These are phyloP conservation scores for Pythium rishiriense DNA, from an alignment of 352 stramenopile genomes.

Conservation along the genomic window DNA sequence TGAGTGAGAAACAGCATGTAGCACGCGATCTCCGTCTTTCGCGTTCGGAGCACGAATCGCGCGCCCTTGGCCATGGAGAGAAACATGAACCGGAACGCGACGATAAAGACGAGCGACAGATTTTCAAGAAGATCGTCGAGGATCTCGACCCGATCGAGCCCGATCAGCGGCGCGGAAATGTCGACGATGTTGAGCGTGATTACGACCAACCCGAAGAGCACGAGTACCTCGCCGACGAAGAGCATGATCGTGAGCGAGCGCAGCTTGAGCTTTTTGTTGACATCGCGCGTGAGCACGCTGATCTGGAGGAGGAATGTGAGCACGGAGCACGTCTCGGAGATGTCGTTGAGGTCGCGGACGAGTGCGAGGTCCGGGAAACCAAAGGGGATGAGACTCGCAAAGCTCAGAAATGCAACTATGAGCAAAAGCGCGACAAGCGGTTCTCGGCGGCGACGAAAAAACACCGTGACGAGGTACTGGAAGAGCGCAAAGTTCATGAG, in stretches of 20 bases:
- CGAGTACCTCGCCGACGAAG: conserved; percentile 9
- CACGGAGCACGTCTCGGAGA: conserved; percentile 26
- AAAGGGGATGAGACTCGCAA: conserved; percentile 30
- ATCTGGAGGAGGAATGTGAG: conserved; percentile 34
- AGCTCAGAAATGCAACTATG: conserved; percentile 17
- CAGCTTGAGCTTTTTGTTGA: conserved; percentile 24
- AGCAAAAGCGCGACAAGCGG: conserved; percentile 25
- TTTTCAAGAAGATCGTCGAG: conserved; percentile 26
- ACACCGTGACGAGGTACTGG: conserved; percentile 19
- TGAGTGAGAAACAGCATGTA: conserved; percentile 17
- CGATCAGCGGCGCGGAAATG: background rate
- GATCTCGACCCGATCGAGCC: background rate
- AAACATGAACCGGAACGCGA: conserved; percentile 41
- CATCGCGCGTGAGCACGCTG: conserved; percentile 26
- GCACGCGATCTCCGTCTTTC: background rate
- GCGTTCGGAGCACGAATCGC: background rate
- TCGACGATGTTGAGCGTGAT: conserved; percentile 18
- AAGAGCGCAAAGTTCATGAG: conserved; percentile 27
- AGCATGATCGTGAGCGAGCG: conserved; percentile 7
- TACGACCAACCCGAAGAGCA: conserved; percentile 9
- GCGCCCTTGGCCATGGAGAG: conserved; percentile 7
- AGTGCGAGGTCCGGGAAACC: conserved; percentile 25
- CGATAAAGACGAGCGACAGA: conserved; percentile 26
- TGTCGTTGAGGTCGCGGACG: conserved; percentile 26
- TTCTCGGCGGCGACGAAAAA: conserved; percentile 16